Evolutionary conservation across 352 stramenopile species (phyloP).

Genomic region (Globisporangium megalacanthum): DNA sequence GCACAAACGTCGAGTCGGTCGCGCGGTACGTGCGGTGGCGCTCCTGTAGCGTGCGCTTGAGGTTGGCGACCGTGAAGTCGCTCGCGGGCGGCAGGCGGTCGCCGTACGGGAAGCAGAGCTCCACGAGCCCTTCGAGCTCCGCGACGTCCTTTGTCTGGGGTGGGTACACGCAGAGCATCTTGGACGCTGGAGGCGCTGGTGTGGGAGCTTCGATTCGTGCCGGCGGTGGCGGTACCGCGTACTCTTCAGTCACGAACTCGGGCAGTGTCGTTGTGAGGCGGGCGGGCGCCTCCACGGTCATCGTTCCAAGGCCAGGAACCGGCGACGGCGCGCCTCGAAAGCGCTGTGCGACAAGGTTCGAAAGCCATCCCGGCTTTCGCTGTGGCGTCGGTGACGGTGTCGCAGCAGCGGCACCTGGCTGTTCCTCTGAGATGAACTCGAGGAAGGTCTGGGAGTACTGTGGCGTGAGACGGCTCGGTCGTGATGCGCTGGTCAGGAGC

Average conservation of each 20-base stretch:
- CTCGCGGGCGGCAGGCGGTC: constrained; percentile 29
- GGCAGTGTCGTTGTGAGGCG: not conserved
- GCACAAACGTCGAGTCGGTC: constrained; percentile 61
- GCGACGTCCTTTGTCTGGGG: constrained; percentile 32
- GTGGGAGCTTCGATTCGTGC: not conserved
- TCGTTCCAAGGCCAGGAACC: not conserved
- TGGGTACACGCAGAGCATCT: constrained; percentile 50
- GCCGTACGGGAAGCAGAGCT: constrained; percentile 77
- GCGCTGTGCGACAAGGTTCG: constrained; percentile 28
- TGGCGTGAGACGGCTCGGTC: constrained; percentile 19
- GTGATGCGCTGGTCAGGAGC: constrained; percentile 13
- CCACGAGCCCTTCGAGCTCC: constrained; percentile 56
- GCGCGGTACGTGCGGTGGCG: constrained; percentile 61
- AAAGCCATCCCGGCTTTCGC: constrained; percentile 24
- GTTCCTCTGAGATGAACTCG: constrained; percentile 28
- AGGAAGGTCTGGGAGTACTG: constrained; percentile 20
- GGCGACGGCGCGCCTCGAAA: constrained; percentile 17
- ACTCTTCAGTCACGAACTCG: constrained; percentile 1
- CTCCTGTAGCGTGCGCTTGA: constrained; percentile 59
- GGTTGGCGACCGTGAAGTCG: constrained; percentile 50
- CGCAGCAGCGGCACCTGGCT: constrained; percentile 7
- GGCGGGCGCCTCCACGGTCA: constrained; percentile 1
- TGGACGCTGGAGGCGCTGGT: constrained; percentile 18
- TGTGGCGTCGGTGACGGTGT: constrained; percentile 8
- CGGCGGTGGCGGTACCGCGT: not conserved